A percentile compares a stretch with the other conserved stretches of the same genome.
Evolutionary conservation across 2,329 filamentous ascomycete genomes (phyloP).

Genomic region (Trichoderma lentiforme): DNA sequence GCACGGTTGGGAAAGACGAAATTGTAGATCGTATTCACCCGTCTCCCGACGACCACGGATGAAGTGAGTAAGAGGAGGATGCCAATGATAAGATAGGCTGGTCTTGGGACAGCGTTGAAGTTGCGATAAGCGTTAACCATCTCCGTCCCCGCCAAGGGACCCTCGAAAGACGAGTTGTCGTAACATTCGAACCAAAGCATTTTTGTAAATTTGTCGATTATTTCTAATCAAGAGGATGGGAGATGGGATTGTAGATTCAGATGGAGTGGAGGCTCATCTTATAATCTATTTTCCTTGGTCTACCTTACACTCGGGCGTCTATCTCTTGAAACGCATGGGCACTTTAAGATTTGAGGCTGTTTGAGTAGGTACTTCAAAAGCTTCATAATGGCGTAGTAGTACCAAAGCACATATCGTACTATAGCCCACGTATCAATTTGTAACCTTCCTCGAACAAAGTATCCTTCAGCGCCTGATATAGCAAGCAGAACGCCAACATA

Average conservation of each 20-base stretch:
- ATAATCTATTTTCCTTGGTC: not conserved
- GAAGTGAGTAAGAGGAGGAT: not conserved
- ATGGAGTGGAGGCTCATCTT: not conserved
- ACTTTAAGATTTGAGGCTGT: not conserved
- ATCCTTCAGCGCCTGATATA: not conserved
- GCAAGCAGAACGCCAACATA: not conserved
- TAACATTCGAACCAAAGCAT: not conserved
- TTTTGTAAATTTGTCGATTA: not conserved
- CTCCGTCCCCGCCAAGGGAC: not conserved
- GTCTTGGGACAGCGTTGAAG: not conserved
- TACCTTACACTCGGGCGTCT: not conserved
- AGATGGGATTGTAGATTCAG: not conserved
- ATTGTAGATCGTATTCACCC: not conserved
- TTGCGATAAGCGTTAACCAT: not conserved
- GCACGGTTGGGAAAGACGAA: not conserved
- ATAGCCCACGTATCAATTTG: not conserved
- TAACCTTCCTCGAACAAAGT: not conserved
- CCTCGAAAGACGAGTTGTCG: no score
- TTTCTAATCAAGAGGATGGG: no score
- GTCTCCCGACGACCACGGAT: not conserved
- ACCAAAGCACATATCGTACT: not conserved
- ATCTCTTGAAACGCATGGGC: not conserved
- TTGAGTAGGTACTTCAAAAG: not conserved
- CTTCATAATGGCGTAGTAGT: not conserved
- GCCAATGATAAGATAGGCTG: not conserved